These are phyloP conservation scores for Ensete ventricosum DNA, from an alignment of 176 grass and related monocot species.

Conservation along the genomic window DNA sequence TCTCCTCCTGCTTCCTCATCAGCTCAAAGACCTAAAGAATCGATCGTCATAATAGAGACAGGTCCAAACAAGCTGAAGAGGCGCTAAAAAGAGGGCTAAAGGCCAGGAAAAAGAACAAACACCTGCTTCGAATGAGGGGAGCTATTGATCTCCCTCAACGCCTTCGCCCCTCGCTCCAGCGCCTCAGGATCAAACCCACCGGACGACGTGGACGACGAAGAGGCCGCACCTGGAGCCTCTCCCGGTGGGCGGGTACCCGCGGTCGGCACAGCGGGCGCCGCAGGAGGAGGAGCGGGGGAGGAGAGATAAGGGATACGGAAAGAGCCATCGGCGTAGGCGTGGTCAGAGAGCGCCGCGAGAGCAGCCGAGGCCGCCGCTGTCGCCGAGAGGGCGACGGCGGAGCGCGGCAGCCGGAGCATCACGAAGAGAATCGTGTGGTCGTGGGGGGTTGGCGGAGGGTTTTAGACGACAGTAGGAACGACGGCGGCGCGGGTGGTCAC, in stretches of 20 bases:
- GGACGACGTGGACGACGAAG: slow-evolving; percentile 10
- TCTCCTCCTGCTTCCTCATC: slow-evolving; percentile 78
- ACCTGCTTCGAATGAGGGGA: slow-evolving; percentile 58
- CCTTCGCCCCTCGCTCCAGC: slow-evolving; percentile 50
- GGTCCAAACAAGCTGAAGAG: background rate
- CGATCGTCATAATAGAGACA: background rate
- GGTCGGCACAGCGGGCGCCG: slow-evolving; percentile 2
- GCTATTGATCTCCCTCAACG: slow-evolving; percentile 63
- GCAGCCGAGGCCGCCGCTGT: slow-evolving; percentile 19
- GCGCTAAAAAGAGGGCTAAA: slow-evolving; percentile 9
- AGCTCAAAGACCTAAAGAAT: slow-evolving; percentile 56
- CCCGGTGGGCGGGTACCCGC: background rate
- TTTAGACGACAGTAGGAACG: background rate
- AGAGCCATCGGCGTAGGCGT: slow-evolving; percentile 52
- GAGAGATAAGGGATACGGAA: slow-evolving; percentile 43
- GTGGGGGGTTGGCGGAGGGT: background rate
- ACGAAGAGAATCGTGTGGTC: background rate
- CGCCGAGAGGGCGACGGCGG: slow-evolving; percentile 10
- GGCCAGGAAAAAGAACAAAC: slow-evolving; percentile 25
- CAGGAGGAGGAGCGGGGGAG: slow-evolving; percentile 3
- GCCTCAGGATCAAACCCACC: slow-evolving; percentile 55
- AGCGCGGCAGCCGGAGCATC: slow-evolving; percentile 34
- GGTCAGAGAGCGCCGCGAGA: slow-evolving; percentile 24
- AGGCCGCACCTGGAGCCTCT: background rate
- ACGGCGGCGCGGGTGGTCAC: background rate